Evolutionary conservation across 179 eudicot species (phyloP).

Genomic region (Nepenthes alata): DNA sequence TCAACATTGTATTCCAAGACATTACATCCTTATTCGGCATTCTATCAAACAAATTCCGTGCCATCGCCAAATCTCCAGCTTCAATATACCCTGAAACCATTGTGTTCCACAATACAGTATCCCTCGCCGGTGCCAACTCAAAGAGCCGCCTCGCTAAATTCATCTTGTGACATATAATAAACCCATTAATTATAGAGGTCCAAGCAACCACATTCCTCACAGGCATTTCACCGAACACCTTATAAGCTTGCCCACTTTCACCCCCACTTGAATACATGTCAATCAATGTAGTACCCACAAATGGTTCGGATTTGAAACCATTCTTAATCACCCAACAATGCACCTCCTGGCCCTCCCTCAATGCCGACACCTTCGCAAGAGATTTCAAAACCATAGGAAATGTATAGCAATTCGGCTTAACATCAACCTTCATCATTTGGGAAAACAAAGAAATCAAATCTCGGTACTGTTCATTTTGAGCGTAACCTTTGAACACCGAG

Average conservation of each 20-base stretch:
- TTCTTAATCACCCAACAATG: constrained; percentile 41
- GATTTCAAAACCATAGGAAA: constrained; percentile 65
- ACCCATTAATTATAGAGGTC: constrained; percentile 55
- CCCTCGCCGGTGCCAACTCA: constrained; percentile 59
- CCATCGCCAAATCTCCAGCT: constrained; percentile 40
- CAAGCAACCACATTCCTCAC: constrained; percentile 54
- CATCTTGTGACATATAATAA: constrained; percentile 27
- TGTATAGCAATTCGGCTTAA: constrained; percentile 46
- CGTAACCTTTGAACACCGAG: constrained; percentile 56
- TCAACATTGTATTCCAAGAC: constrained; percentile 69
- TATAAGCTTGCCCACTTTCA: constrained; percentile 29
- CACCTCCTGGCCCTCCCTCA: constrained; percentile 37
- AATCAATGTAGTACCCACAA: constrained; percentile 60
- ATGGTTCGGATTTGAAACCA: constrained; percentile 50
- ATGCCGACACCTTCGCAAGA: constrained; percentile 34
- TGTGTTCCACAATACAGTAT: constrained; percentile 60
- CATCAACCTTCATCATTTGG: constrained; percentile 35
- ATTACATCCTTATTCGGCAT: constrained; percentile 58
- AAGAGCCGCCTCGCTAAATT: constrained; percentile 37
- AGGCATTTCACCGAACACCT: constrained; percentile 50
- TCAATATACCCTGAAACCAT: constrained; percentile 51
- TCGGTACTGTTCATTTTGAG: constrained; percentile 23
- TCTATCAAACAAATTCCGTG: constrained; percentile 35
- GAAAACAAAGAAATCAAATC: constrained; percentile 33
- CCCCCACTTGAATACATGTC: constrained; percentile 45